Conservation (phyloP, 768 basidiomycete species). For the Amanita polypyramis region DNA sequence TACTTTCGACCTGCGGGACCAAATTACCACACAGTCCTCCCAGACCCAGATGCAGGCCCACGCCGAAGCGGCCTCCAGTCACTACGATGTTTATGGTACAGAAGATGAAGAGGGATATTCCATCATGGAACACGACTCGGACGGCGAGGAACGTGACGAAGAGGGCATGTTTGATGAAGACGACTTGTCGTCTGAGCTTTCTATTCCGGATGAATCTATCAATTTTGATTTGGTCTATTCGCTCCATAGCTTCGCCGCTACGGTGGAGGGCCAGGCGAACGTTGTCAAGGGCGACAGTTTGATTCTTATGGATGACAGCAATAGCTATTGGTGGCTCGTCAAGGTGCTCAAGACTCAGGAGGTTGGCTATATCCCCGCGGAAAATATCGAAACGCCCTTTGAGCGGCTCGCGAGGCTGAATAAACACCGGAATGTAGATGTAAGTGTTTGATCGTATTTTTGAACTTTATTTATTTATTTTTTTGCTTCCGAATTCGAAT, state of each 20-base stretch:
- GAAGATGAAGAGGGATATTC: constrained; percentile 3
- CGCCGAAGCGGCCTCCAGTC: constrained; percentile 25
- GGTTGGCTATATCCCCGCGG: constrained; percentile 97
- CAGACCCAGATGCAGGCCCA: constrained; percentile 36
- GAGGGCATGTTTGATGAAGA: constrained; percentile 76
- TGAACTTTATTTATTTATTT: too few species aligned
- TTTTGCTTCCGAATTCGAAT: not conserved
- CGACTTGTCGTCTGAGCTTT: constrained; percentile 72
- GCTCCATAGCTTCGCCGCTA: constrained; percentile 94
- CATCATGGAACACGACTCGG: constrained; percentile 15
- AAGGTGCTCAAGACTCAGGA: constrained; percentile 97
- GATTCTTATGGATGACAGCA: constrained; percentile 94
- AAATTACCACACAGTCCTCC: constrained; percentile 31
- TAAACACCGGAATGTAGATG: constrained; percentile 95
- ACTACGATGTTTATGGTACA: constrained; percentile 3
- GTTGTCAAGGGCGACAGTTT: constrained; percentile 98
- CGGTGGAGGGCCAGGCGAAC: constrained; percentile 96
- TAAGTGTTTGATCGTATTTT: constrained; percentile 18
- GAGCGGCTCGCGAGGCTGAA: constrained; percentile 92
- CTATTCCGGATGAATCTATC: constrained; percentile 85
- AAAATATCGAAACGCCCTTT: constrained; percentile 98
- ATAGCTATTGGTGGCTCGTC: constrained; percentile 99
- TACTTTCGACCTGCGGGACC: constrained; percentile 64
- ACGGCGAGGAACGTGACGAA: constrained; percentile 62
- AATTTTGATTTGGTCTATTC: constrained; percentile 90